Conservation (phyloP, 2,329 filamentous ascomycete genomes). For the Cladosporium sp. region DNA sequence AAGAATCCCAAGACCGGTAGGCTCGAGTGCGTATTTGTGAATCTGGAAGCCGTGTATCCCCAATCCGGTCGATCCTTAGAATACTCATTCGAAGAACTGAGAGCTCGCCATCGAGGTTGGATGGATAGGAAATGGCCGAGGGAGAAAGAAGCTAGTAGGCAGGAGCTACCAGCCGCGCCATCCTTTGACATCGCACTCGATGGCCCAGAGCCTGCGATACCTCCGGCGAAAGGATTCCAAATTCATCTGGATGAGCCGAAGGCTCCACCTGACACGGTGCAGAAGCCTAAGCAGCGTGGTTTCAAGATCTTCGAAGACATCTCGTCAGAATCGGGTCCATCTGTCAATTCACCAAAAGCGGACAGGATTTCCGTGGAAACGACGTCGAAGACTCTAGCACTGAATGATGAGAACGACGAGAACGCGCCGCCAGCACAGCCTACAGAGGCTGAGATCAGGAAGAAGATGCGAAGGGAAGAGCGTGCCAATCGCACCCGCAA, state of each 20-base stretch:
- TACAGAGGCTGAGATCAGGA: conserved; percentile 39
- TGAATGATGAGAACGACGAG: conserved; percentile 45
- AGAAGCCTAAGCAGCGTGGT: conserved; percentile 26
- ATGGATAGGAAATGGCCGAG: conserved; percentile 50
- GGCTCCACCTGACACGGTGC: neutral
- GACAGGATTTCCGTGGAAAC: conserved; percentile 25
- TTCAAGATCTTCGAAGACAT: conserved; percentile 33
- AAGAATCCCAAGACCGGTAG: conserved; percentile 78
- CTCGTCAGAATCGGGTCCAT: conserved; percentile 15
- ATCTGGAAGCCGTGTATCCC: conserved; percentile 81
- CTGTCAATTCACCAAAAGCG: conserved; percentile 10
- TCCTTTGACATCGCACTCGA: conserved; percentile 1
- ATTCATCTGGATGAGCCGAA: conserved; percentile 18
- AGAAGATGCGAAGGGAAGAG: conserved; percentile 46
- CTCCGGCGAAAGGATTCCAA: conserved; percentile 17
- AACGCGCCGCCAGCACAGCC: conserved; percentile 38
- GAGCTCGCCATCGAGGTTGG: conserved; percentile 71
- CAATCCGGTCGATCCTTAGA: conserved; percentile 66
- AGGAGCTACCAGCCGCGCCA: neutral
- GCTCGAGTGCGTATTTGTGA: conserved; percentile 80
- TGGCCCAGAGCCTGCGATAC: neutral
- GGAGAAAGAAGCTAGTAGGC: conserved; percentile 14
- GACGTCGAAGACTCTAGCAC: conserved; percentile 26
- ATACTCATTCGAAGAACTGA: conserved; percentile 86
- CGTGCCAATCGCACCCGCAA: conserved; percentile 48